Evolutionary conservation across 345 rosid species (phyloP).

Genomic region (Draba incana): DNA sequence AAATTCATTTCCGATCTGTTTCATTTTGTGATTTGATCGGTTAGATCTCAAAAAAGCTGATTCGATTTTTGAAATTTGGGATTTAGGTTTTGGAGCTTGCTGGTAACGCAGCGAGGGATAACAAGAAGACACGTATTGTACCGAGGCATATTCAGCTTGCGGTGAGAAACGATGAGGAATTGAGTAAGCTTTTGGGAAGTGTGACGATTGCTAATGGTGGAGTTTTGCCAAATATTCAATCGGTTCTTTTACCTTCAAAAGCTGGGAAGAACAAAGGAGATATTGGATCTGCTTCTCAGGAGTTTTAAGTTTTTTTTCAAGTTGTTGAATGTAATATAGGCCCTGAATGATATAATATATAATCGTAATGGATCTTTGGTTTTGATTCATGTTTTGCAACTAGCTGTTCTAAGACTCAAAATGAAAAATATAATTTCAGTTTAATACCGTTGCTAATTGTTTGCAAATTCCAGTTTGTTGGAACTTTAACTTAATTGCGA

Average conservation of each 20-base stretch:
- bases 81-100: constrained; percentile 70
- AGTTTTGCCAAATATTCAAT: constrained; percentile 67
- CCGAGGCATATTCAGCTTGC: constrained; percentile 85
- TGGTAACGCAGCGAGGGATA: constrained; percentile 80
- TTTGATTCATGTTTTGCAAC: too few species aligned
- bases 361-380: too few species aligned
- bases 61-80: background rate
- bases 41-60: background rate
- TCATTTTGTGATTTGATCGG: background rate
- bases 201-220: constrained; percentile 84
- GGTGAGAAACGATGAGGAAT: constrained; percentile 75
- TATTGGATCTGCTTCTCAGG: constrained; percentile 72
- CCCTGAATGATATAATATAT: background rate
- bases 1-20: background rate
- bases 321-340: constrained; percentile 11
- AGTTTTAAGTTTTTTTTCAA: constrained; percentile 38
- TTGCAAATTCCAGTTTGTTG: too few species aligned
- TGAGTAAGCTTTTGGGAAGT: constrained; percentile 65
- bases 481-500: too few species aligned
- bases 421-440: too few species aligned
- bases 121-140: constrained; percentile 70
- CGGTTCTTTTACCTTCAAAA: constrained; percentile 58
- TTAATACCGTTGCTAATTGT: too few species aligned
- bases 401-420: too few species aligned
- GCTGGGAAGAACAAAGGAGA: constrained; percentile 62